Evolutionary conservation across 163 green algal genomes (phyloP).

Genomic region (Scenedesmus sp.): DNA sequence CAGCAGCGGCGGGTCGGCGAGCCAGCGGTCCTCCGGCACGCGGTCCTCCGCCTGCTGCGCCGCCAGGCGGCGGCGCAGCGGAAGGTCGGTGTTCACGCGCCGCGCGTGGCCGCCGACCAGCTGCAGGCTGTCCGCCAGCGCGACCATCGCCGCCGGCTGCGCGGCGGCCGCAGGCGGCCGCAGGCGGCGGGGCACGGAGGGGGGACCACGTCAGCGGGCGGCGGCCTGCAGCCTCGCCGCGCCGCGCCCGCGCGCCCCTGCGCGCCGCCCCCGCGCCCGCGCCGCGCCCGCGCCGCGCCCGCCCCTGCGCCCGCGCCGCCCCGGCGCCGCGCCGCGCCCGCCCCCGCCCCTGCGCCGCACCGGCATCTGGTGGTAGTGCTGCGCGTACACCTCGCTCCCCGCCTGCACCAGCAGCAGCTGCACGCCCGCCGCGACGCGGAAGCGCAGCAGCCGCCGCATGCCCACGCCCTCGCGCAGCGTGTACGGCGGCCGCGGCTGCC

Average conservation of each 20-base stretch:
- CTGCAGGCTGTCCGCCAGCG: slow-evolving; percentile 55
- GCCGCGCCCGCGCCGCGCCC: no score
- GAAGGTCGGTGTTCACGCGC: slow-evolving; percentile 70
- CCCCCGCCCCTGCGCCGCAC: slow-evolving; percentile 9
- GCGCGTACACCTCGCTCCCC: slow-evolving; percentile 69
- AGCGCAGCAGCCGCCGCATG: slow-evolving; percentile 76
- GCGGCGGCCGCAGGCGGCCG: neutral
- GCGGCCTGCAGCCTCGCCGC: no score
- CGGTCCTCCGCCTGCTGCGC: slow-evolving; percentile 68
- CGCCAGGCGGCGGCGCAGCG: slow-evolving; percentile 70
- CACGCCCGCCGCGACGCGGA: slow-evolving; percentile 72
- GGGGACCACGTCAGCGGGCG: neutral
- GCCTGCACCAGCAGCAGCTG: slow-evolving; percentile 90
- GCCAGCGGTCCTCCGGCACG: slow-evolving; percentile 50
- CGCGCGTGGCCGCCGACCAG: slow-evolving; percentile 62
- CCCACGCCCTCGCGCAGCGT: slow-evolving; percentile 76
- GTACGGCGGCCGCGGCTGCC: slow-evolving; percentile 48
- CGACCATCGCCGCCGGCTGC: slow-evolving; percentile 27
- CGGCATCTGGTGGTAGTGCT: slow-evolving; percentile 38
- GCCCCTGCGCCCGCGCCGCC: no score
- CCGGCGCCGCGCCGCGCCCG: no score
- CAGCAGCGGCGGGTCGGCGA: slow-evolving; percentile 93
- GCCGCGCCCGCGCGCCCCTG: no score
- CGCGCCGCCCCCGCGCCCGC: no score
- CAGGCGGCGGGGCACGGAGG: neutral